These are phyloP conservation scores for Copromyces sp. DNA, from an alignment of 495 filamentous ascomycete species.

Conservation along the genomic window DNA sequence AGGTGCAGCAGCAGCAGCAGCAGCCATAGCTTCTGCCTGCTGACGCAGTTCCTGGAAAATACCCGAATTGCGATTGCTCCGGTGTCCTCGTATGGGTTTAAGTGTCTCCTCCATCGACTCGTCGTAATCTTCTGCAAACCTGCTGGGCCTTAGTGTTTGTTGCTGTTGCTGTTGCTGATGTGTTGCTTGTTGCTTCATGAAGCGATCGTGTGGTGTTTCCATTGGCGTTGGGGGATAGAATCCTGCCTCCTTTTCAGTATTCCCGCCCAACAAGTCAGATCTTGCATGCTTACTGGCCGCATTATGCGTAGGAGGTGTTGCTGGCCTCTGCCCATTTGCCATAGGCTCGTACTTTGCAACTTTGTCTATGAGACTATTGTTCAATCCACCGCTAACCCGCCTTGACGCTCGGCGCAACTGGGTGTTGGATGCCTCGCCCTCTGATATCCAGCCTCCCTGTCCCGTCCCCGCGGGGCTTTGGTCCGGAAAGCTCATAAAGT, in stretches of 20 bases:
- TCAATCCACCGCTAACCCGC: conserved; percentile 30
- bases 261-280: background rate
- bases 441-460: conserved; percentile 34
- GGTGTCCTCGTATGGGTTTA: conserved; percentile 34
- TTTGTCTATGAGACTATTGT: conserved; percentile 41
- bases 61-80: conserved; percentile 22
- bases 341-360: conserved; percentile 42
- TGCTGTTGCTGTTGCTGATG: conserved; percentile 14
- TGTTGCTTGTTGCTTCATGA: conserved; percentile 24
- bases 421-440: conserved; percentile 29
- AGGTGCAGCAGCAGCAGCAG: conserved; percentile 11
- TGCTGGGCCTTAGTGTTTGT: conserved; percentile 18
- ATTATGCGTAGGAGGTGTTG: conserved; percentile 49
- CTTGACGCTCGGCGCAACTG: conserved; percentile 27
- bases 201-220: conserved; percentile 33
- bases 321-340: conserved; percentile 34
- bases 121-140: conserved; percentile 42
- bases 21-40: conserved; percentile 27
- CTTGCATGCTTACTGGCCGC: conserved; percentile 37
- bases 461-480: conserved; percentile 24
- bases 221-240: conserved; percentile 40
- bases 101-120: conserved; percentile 50
- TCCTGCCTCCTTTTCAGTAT: conserved; percentile 20
- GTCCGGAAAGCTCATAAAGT: conserved; percentile 35
- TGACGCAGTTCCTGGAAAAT: conserved; percentile 38